A percentile compares a stretch with the other conserved stretches of the same genome.
Conservation (phyloP, 2,329 filamentous ascomycete species). For the Pseudogymnoascus sp. region DNA sequence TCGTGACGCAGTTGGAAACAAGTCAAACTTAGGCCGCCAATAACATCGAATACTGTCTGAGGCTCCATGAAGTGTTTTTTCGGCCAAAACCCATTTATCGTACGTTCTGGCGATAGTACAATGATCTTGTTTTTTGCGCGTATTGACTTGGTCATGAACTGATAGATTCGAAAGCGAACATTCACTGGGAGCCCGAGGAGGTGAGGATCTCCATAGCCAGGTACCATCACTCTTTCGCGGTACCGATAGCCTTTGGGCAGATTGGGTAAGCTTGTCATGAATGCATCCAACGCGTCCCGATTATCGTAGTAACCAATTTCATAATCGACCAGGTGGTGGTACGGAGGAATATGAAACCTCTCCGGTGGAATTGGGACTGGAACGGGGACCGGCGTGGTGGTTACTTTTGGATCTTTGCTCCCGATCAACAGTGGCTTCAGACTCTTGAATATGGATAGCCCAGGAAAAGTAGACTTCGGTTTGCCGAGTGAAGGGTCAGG, state of each 20-base stretch:
- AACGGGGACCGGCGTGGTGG: background rate
- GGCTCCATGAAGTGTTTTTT: background rate
- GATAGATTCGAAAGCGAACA: background rate
- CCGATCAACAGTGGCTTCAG: background rate
- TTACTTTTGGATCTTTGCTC: background rate
- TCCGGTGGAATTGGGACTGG: background rate
- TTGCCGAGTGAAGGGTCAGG: background rate
- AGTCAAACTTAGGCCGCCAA: background rate
- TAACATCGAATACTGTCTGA: background rate
- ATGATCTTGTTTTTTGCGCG: background rate
- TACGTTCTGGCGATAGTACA: background rate
- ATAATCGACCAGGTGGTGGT: background rate
- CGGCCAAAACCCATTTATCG: background rate
- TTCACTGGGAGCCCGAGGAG: background rate
- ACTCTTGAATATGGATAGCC: background rate
- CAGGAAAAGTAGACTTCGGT: background rate
- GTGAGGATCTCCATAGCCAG: background rate
- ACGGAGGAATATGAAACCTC: background rate
- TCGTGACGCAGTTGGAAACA: slow-evolving; percentile 19
- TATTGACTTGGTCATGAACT: background rate
- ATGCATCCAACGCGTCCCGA: background rate
- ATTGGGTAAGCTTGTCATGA: background rate
- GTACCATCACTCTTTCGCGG: background rate
- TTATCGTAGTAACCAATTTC: background rate
- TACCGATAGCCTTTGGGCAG: background rate